These are phyloP conservation scores for Sicyos baderoa DNA, from an alignment of 306 rosid genomes.

Conservation along the genomic window DNA sequence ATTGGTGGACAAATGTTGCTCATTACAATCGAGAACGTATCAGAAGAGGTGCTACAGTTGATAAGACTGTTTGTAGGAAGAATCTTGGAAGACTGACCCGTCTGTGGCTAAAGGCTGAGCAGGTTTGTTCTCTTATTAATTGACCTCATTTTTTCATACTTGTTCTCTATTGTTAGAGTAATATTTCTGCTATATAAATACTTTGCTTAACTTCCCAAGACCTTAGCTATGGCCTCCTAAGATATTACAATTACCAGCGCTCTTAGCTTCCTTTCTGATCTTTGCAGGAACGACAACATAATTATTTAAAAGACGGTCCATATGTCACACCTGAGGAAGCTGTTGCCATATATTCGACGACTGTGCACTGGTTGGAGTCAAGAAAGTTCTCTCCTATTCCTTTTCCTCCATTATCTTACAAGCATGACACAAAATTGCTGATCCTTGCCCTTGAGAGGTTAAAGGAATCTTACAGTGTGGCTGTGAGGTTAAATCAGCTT, in stretches of 20 bases:
- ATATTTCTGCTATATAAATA: background rate
- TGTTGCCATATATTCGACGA: conserved; percentile 87
- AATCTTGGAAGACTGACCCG: conserved; percentile 98
- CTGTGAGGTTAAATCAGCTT: conserved; percentile 91
- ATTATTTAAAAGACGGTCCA: conserved; percentile 96
- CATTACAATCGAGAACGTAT: conserved; percentile 97
- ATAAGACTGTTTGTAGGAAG: conserved; percentile 94
- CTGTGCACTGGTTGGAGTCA: conserved; percentile 98
- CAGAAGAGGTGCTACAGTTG: conserved; percentile 98
- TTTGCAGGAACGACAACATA: conserved; percentile 84
- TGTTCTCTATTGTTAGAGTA: conserved; percentile 7
- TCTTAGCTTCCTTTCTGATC: conserved; percentile 4
- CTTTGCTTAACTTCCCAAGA: background rate
- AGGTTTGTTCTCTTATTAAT: conserved; percentile 38
- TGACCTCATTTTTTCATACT: background rate
- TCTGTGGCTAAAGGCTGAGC: conserved; percentile 95
- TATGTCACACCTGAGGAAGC: conserved; percentile 99
- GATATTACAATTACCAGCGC: background rate
- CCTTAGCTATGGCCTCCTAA: background rate
- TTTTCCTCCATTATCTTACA: conserved; percentile 92
- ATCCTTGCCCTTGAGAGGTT: conserved; percentile 95
- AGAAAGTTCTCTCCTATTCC: conserved; percentile 97
- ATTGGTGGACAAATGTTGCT: conserved; percentile 99
- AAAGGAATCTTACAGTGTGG: conserved; percentile 96
- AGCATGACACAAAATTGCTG: conserved; percentile 91